These are phyloP conservation scores for Coccomyxa subellipsoidea DNA, from an alignment of 163 green algal genomes.

Conservation along the genomic window DNA sequence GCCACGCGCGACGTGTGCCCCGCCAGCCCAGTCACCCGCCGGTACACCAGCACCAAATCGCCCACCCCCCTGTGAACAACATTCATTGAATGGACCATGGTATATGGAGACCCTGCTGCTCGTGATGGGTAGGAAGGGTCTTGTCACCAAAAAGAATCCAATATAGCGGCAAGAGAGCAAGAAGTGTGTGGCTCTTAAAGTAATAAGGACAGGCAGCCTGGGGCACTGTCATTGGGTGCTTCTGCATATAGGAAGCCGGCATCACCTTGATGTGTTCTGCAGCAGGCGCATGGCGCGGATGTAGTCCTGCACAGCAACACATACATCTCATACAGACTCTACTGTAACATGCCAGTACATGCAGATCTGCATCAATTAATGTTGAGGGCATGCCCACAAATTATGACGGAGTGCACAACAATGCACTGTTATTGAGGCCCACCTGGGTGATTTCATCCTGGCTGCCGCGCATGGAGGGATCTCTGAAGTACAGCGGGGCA, in stretches of 20 bases:
- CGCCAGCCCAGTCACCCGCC: constrained; percentile 82
- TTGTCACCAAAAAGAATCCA: no score
- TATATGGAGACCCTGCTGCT: no score
- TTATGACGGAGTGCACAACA: background rate
- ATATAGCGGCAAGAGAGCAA: no score
- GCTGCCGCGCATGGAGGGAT: constrained; percentile 18
- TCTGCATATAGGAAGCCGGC: no score
- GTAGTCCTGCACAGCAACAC: constrained; percentile 63
- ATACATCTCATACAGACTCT: no score
- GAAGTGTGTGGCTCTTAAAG: no score
- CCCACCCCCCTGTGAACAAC: constrained; percentile 65
- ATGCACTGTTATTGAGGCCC: background rate
- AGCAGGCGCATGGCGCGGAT: constrained; percentile 91
- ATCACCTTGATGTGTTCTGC: constrained; percentile 72
- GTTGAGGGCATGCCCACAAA: background rate
- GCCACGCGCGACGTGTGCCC: constrained; percentile 81
- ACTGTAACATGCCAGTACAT: background rate
- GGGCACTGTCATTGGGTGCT: no score
- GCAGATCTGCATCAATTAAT: constrained; percentile 34
- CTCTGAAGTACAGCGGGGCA: constrained; percentile 69
- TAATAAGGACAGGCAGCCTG: no score
- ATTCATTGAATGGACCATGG: no score
- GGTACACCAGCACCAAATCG: constrained; percentile 94
- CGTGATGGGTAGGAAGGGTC: no score
- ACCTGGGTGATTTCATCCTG: constrained; percentile 34